phyloP scores from a whole-genome alignment of 1,139 yeast species.

The Protomyces pachydermus region DNA sequence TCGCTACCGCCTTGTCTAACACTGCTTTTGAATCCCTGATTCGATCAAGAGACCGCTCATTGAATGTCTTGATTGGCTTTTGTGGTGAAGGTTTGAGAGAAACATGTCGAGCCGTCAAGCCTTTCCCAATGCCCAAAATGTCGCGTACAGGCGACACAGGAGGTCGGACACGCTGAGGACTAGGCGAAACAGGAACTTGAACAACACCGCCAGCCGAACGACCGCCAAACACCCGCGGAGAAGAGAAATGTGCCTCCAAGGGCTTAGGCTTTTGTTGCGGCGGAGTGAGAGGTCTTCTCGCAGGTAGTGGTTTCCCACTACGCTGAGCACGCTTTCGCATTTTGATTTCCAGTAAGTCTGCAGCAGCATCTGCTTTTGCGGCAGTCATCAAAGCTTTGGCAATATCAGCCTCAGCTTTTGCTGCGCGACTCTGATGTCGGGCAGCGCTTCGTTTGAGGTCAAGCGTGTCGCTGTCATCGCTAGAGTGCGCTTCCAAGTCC shows the following conservation, averaged over 20 bases:
- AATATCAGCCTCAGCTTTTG: background rate
- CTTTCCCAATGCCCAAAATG: conserved; percentile 28
- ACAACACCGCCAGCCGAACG: background rate
- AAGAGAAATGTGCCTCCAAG: background rate
- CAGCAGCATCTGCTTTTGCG: background rate
- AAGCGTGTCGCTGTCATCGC: background rate
- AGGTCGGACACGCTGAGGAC: conserved; percentile 9
- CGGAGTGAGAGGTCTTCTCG: background rate
- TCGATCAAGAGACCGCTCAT: conserved; percentile 12
- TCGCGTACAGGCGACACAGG: conserved; percentile 28
- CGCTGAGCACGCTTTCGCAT: background rate
- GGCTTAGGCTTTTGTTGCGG: background rate
- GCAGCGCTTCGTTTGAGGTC: background rate
- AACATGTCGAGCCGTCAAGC: conserved; percentile 27
- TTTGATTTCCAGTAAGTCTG: background rate
- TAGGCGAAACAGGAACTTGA: conserved; percentile 25
- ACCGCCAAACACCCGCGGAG: background rate
- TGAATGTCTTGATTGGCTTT: conserved; percentile 20
- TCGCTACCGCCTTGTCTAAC: background rate
- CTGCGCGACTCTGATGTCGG: background rate
- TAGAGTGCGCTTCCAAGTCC: background rate
- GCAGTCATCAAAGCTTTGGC: background rate
- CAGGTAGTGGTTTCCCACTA: background rate
- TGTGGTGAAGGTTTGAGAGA: conserved; percentile 22
- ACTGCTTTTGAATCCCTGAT: background rate